A percentile compares a stretch with the other conserved stretches of the same genome.
Evolutionary conservation across 257 asterid species (phyloP).

Genomic region (Solanum sitiens): DNA sequence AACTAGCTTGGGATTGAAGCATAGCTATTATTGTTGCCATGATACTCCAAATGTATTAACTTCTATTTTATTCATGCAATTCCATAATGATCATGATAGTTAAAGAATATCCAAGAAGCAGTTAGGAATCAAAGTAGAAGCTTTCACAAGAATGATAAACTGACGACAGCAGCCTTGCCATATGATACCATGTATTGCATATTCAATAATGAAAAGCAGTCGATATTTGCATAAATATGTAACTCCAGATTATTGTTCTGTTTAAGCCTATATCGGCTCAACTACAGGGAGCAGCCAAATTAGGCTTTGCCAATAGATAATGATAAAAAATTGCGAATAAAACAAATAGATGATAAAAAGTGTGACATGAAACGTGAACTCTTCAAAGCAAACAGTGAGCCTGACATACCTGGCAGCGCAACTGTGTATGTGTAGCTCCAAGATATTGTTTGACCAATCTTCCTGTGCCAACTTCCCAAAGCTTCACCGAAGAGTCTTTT

Average conservation of each 20-base stretch:
- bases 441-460: constrained; percentile 56
- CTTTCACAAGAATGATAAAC: neutral
- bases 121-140: neutral
- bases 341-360: neutral
- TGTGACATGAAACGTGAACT: neutral
- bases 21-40: neutral
- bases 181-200: neutral
- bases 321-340: neutral
- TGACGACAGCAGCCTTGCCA: neutral
- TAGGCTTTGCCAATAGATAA: neutral
- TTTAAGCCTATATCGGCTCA: neutral
- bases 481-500: constrained; percentile 70
- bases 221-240: neutral
- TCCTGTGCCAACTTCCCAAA: constrained; percentile 79
- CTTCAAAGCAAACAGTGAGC: constrained; percentile 1
- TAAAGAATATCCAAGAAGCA: neutral
- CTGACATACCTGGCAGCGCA: constrained; percentile 58
- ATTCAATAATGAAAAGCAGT: neutral
- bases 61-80: neutral
- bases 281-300: neutral
- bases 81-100: neutral
- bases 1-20: neutral
- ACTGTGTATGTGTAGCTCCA: constrained; percentile 51
- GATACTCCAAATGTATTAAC: neutral
- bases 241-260: neutral